Base-by-base conservation (phyloP, 768 basidiomycete genomes). In the Pulveroboletus frians region DNA sequence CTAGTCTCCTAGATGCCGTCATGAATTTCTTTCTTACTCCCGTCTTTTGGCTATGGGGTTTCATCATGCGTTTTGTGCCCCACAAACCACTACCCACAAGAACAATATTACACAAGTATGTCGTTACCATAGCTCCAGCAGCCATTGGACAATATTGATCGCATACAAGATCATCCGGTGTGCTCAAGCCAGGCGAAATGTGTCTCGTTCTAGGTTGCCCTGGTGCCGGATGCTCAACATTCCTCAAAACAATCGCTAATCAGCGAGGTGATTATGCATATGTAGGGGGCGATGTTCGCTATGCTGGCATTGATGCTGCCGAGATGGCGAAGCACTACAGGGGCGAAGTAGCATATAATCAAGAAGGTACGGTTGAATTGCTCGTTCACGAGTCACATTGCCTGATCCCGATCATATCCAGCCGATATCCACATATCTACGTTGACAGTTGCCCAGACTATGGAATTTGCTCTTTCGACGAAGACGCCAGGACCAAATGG, bases 371-470 rank as follows among this genome's bases (percentile, higher is more conserved):
- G 44, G 14, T 50, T 5, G 39, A 46, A 14, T 51, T 5, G 38
- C 2, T 17, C 11, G 5, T 43, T 29, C 15, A 11, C 5, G 17
- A 11, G 18, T 27, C 7, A 26, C 13, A 18, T 40, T 20, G 2
- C 32, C 18, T 0, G 34, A 34, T 30, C 23, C 18, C 63, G n/a
- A 52, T 31, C 29, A 14, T 30, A 11, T 20, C 5, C 43, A 84
- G 91, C 86, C 54, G 89, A 93, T 60, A 77, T 83, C 35, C 90
- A 94, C 59, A 80, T 92, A 38, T 78, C 90, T 1, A 91, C 88
- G 1, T 69, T 95, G 46, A 87, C 86, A 3, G 89, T 91, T 29
- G 80, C 77, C 3, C 85, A 91, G 63, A 89, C 89, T 0, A 67
- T 95, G 17, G 69, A 73, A 36, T 88, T 88, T 57, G 84, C 83